Evolutionary conservation across 2,329 filamentous ascomycete species (phyloP).

Genomic region (Falciphora oryzae): DNA sequence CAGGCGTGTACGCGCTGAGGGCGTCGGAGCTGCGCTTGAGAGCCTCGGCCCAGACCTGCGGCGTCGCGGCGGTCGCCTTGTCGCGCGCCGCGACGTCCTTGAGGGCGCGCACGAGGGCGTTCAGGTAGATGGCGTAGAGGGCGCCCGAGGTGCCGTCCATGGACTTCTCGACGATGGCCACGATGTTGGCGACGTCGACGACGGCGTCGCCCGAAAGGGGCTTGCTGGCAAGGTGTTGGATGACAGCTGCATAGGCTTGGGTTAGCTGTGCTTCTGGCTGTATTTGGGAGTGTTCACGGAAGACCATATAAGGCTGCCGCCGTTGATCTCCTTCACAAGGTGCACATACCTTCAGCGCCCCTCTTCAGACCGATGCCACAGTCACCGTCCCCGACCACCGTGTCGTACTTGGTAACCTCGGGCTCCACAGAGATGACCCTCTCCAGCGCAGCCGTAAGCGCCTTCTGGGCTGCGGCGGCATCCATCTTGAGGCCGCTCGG

Average conservation of each 20-base stretch:
- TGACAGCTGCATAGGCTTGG: slow-evolving; percentile 34
- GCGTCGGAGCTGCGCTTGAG: slow-evolving; percentile 65
- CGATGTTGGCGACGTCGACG: slow-evolving; percentile 45
- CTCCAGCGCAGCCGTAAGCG: slow-evolving; percentile 52
- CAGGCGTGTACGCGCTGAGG: slow-evolving; percentile 78
- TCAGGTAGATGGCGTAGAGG: slow-evolving; percentile 77
- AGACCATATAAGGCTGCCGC: neutral
- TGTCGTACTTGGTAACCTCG: slow-evolving; percentile 68
- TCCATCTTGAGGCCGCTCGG: slow-evolving; percentile 50
- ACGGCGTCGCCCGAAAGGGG: slow-evolving; percentile 46
- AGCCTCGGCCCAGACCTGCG: slow-evolving; percentile 53
- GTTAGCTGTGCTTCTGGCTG: neutral
- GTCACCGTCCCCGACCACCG: slow-evolving; percentile 84
- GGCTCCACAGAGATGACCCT: slow-evolving; percentile 61
- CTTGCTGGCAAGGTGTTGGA: slow-evolving; percentile 40
- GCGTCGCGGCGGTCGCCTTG: slow-evolving; percentile 19
- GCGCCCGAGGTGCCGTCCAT: slow-evolving; percentile 61
- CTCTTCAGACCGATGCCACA: slow-evolving; percentile 82
- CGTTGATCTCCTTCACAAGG: neutral
- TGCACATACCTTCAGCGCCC: slow-evolving; percentile 64
- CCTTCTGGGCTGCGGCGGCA: slow-evolving; percentile 39
- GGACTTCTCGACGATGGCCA: slow-evolving; percentile 47
- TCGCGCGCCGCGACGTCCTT: slow-evolving; percentile 35
- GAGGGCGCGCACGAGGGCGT: slow-evolving; percentile 67
- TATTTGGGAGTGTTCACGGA: neutral